phyloP scores from a whole-genome alignment of 2,329 filamentous ascomycete genomes.

The Tolypocladium amazonense region DNA sequence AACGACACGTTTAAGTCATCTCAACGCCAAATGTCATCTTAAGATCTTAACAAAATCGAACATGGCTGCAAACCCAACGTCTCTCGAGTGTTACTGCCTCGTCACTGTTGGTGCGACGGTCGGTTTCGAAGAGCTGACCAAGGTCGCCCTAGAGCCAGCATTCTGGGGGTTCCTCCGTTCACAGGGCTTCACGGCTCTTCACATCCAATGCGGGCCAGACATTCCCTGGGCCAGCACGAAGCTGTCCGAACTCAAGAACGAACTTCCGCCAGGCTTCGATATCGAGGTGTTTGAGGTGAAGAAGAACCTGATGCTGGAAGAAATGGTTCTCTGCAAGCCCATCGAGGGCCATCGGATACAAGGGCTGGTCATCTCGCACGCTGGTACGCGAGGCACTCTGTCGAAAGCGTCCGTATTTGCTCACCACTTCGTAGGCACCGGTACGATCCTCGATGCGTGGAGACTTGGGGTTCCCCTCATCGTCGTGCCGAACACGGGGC shows the following conservation, averaged over 20 bases:
- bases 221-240: slow-evolving; percentile 25
- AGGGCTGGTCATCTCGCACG: slow-evolving; percentile 80
- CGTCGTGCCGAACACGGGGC: slow-evolving; percentile 72
- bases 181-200: slow-evolving; percentile 58
- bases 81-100: slow-evolving; percentile 46
- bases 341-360: slow-evolving; percentile 35
- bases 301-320: slow-evolving; percentile 24
- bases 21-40: background rate
- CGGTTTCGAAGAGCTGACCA: slow-evolving; percentile 63
- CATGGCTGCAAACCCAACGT: slow-evolving; percentile 2
- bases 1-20: background rate
- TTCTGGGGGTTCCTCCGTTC: slow-evolving; percentile 53
- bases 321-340: slow-evolving; percentile 45
- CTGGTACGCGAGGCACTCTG: slow-evolving; percentile 45
- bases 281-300: slow-evolving; percentile 21
- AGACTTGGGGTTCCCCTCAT: slow-evolving; percentile 67
- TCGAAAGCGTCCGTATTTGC: too few relatives aligned
- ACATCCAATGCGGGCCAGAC: slow-evolving; percentile 72
- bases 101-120: slow-evolving; percentile 91
- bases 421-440: slow-evolving; percentile 52
- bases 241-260: slow-evolving; percentile 8
- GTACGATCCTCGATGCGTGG: slow-evolving; percentile 77
- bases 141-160: slow-evolving; percentile 46
- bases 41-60: background rate
- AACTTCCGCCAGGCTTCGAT: slow-evolving; percentile 13